Percentiles rank a stretch among this genome's conserved stretches.
These are phyloP conservation scores for Pseudophaeomoniella oleicola DNA, from an alignment of 2,329 filamentous ascomycete genomes.

Conservation along the genomic window DNA sequence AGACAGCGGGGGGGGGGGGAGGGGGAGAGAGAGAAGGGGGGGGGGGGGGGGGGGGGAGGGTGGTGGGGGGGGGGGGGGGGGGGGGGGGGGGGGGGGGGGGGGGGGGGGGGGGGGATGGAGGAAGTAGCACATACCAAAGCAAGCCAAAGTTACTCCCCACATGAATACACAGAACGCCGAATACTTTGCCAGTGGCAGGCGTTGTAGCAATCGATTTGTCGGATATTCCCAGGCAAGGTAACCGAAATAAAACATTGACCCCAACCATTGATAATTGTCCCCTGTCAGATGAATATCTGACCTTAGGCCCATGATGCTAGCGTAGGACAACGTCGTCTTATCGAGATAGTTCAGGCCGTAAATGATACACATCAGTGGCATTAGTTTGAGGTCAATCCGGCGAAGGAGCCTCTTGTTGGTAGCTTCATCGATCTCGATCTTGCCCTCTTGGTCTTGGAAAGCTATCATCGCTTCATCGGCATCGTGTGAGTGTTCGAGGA, in stretches of 20 bases:
- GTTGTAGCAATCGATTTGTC: conserved; percentile 49
- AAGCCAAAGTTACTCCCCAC: conserved; percentile 47
- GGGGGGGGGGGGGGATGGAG: neutral
- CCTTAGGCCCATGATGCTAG: conserved; percentile 39
- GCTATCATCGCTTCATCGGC: conserved; percentile 47
- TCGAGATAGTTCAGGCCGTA: conserved; percentile 46
- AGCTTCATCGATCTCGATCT: conserved; percentile 39
- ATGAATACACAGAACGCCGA: conserved; percentile 48
- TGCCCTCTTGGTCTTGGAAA: conserved; percentile 32
- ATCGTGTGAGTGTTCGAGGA: conserved; percentile 40
- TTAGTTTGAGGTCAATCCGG: conserved; percentile 47
- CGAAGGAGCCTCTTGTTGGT: conserved; percentile 45
- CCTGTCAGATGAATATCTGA: conserved; percentile 27
- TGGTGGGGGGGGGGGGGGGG: no score
- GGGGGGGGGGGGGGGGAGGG: no score
- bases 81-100: neutral
- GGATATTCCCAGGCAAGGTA: conserved; percentile 50
- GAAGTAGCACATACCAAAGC: conserved; percentile 28
- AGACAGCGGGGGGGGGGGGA: no score
- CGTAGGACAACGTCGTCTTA: conserved; percentile 37
- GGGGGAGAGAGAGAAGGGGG: no score
- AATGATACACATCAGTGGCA: conserved; percentile 44
- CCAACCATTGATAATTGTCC: conserved; percentile 37
- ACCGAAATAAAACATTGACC: conserved; percentile 23
- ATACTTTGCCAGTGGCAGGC: conserved; percentile 51